Evolutionary conservation across 768 basidiomycete genomes (phyloP), one percentile per base, ranked within the genome.

Genomic region (Suillus brevipes): DNA sequence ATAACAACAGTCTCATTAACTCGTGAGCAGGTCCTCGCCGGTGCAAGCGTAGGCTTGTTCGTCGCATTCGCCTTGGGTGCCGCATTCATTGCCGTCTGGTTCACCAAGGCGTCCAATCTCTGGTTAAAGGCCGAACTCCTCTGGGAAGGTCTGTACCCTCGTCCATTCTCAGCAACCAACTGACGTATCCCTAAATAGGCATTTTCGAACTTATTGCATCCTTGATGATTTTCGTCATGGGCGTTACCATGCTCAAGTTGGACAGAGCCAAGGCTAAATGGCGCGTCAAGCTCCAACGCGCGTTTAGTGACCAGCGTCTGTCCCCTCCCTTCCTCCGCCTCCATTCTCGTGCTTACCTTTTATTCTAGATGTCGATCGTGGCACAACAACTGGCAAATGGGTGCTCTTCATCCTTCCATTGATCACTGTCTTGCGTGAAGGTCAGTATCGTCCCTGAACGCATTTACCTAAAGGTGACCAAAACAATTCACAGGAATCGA

Each of bases 261-360:
- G 96, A 99, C 76, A 84, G 90, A 72, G 91, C 97, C 13, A 92
- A 94, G 75, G 85, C 90, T n/a, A 95, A 93, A 77, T 99, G 97
- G 97, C 86, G 93, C 68, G 78, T 93, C 72, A 97, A 97, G 81
- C 87, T 99, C 57, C 82, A 88, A 63, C 81, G 80, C 14, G 91
- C 95, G 0, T 97, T 98, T 78, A 79, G 83, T 28, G 84, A 81
- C 18, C 77, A 84, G 64, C 68, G 89, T 87, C 66, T 45, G 83
- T 71, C n/a, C 2, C 55, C 34, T 40, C 31, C 59, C 3, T 34
- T 49, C 31, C 37, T 40, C 31, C 8, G 47, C 18, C 37, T 67
- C 8, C 25, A 4, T 40, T 40, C 16, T 16, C 6, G 2, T 40
- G 2, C 57, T 31, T 38, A 42, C 2, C 18, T 31, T 36, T 53